phyloP scores from a whole-genome alignment of 192 early-diverging fungal genomes.

The Neocallimastix lanati region DNA sequence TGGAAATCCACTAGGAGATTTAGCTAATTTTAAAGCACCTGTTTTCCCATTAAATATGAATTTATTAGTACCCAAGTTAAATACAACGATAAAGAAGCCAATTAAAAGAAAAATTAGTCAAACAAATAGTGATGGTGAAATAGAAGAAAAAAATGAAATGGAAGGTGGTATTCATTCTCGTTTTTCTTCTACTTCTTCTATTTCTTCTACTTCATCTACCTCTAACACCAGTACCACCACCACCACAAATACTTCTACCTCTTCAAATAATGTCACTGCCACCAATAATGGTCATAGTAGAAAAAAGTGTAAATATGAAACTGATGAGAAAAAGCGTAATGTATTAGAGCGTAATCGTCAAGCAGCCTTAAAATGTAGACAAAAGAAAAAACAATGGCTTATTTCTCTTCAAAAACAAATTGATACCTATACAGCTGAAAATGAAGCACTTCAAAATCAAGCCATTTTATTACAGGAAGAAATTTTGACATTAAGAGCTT shows the following conservation, averaged over 20 bases:
- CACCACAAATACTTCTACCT: constrained; percentile 3
- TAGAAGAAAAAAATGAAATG: neutral
- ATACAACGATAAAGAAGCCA: neutral
- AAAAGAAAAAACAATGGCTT: constrained; percentile 85
- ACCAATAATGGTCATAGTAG: constrained; percentile 11
- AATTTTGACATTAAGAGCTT: constrained; percentile 52
- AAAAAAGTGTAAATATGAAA: constrained; percentile 6
- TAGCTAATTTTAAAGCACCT: neutral
- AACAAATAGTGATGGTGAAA: neutral
- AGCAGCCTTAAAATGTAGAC: constrained; percentile 80
- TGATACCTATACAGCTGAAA: constrained; percentile 33
- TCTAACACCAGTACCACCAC: neutral
- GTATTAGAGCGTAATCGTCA: constrained; percentile 81
- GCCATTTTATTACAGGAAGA: constrained; percentile 43
- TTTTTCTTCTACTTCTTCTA: no score
- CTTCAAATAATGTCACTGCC: no score
- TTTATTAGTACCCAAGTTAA: neutral
- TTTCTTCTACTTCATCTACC: neutral
- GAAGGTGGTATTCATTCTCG: neutral
- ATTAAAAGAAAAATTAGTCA: neutral
- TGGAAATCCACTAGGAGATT: neutral
- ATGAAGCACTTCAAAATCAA: constrained; percentile 41
- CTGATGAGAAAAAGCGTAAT: constrained; percentile 51
- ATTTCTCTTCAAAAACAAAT: constrained; percentile 54
- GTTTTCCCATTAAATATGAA: neutral